Percentiles rank a stretch among this genome's conserved stretches.
Evolutionary conservation across 495 filamentous ascomycete genomes (phyloP).

Genomic region (Daldinia bambusicola): DNA sequence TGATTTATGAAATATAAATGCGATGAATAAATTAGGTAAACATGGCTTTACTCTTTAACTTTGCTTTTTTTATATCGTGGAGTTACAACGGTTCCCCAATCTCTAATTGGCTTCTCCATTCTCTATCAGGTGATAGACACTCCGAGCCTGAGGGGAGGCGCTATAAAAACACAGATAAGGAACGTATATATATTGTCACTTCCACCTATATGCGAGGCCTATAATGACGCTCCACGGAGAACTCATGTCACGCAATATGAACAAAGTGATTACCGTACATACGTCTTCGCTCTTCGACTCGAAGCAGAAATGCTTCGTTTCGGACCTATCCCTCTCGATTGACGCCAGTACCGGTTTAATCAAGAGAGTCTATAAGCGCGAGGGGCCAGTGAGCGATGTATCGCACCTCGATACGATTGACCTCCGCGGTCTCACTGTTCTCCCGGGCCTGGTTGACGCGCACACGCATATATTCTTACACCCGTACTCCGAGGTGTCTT

Average conservation of each 20-base stretch:
- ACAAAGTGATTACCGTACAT: constrained; percentile 51
- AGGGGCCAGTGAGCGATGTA: constrained; percentile 26
- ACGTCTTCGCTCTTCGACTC: constrained; percentile 62
- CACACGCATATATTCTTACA: constrained; percentile 67
- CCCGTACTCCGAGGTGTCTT: constrained; percentile 55
- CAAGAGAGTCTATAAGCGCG: constrained; percentile 48
- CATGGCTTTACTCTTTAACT: too few relatives aligned
- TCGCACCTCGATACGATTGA: constrained; percentile 51
- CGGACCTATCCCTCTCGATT: constrained; percentile 55
- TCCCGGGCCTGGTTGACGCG: constrained; percentile 64
- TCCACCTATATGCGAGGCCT: too few relatives aligned
- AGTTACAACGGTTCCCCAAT: too few relatives aligned
- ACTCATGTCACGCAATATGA: constrained; percentile 9
- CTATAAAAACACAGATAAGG: too few relatives aligned
- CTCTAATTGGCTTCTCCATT: too few relatives aligned
- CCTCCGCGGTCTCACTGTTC: constrained; percentile 56
- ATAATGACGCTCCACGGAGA: background rate
- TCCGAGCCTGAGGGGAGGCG: too few relatives aligned
- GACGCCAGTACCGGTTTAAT: constrained; percentile 56
- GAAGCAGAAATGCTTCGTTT: constrained; percentile 55
- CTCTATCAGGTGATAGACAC: too few relatives aligned
- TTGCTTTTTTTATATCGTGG: too few relatives aligned
- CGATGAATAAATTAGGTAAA: too few relatives aligned
- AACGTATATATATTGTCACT: too few relatives aligned
- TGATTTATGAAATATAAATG: too few relatives aligned